Conservation (phyloP, 1,284 basidiomycete genomes). For the Ganoderma lucidum region DNA sequence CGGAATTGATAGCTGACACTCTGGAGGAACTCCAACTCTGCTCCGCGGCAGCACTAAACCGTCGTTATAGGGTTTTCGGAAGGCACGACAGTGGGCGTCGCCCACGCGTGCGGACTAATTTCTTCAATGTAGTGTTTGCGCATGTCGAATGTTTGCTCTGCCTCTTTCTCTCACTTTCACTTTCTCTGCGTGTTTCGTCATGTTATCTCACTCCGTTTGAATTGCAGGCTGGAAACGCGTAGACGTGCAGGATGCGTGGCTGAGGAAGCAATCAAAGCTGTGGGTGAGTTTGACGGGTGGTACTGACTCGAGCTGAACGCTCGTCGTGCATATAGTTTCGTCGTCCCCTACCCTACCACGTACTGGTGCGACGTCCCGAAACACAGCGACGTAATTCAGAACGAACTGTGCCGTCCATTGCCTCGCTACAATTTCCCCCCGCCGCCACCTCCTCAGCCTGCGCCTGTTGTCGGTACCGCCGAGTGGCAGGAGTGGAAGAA, state of each 20-base stretch:
- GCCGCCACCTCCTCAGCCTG: constrained; percentile 19
- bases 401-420: constrained; percentile 66
- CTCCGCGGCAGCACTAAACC: too few species aligned
- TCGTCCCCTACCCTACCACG: constrained; percentile 61
- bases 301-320: neutral
- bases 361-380: constrained; percentile 59
- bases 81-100: too few species aligned
- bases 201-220: too few species aligned
- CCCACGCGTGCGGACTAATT: too few species aligned
- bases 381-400: constrained; percentile 59
- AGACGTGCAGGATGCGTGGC: constrained; percentile 62
- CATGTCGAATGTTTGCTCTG: too few species aligned
- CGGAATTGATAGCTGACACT: too few species aligned
- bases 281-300: neutral
- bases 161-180: too few species aligned
- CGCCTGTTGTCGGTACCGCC: constrained; percentile 24
- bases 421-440: constrained; percentile 43
- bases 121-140: too few species aligned
- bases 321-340: constrained; percentile 45
- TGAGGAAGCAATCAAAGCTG: constrained; percentile 39
- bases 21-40: too few species aligned
- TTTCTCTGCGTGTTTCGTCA: too few species aligned
- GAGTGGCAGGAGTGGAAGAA: constrained; percentile 26
- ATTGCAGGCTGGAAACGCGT: constrained; percentile 78
- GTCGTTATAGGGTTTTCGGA: too few species aligned